These are phyloP conservation scores for Bruguiera hainesii DNA, from an alignment of 441 rosid genomes.

Conservation along the genomic window DNA sequence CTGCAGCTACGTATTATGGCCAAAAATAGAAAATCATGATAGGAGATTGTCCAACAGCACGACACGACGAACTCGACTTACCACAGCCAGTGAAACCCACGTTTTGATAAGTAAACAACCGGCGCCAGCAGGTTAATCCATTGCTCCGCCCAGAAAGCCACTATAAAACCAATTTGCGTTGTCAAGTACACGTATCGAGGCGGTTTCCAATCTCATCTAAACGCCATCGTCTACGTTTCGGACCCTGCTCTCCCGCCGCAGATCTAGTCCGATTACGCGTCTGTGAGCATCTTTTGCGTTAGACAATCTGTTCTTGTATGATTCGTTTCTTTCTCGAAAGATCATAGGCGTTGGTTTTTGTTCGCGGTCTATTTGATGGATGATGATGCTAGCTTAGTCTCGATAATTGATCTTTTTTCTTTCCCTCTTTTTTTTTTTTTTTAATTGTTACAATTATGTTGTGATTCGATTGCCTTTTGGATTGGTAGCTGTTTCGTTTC, in stretches of 20 bases:
- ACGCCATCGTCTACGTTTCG: constrained; percentile 14
- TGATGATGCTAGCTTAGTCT: constrained; percentile 7
- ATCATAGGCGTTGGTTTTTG: constrained; percentile 13
- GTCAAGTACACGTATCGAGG: constrained; percentile 16
- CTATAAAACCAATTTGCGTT: constrained; percentile 8
- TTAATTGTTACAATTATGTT: no score
- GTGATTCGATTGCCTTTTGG: no score
- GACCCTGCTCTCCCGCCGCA: constrained; percentile 3
- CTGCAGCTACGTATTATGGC: no score
- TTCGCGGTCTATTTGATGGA: constrained; percentile 3
- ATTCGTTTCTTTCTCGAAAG: not conserved
- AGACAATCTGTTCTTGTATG: not conserved
- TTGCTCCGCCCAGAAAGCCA: constrained; percentile 8
- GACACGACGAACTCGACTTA: constrained; percentile 24
- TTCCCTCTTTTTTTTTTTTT: not conserved
- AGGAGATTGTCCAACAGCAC: not conserved
- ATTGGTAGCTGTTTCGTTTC: no score
- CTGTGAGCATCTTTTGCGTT: constrained; percentile 17
- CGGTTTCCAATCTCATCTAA: constrained; percentile 27
- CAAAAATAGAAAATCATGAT: not conserved
- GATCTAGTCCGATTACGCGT: constrained; percentile 27
- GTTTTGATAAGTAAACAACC: constrained; percentile 20
- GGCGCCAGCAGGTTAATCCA: constrained; percentile 33
- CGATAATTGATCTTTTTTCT: not conserved
- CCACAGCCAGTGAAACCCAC: constrained; percentile 34